Conservation (phyloP, 2,329 filamentous ascomycete genomes). For the Magnaporthales sp. region DNA sequence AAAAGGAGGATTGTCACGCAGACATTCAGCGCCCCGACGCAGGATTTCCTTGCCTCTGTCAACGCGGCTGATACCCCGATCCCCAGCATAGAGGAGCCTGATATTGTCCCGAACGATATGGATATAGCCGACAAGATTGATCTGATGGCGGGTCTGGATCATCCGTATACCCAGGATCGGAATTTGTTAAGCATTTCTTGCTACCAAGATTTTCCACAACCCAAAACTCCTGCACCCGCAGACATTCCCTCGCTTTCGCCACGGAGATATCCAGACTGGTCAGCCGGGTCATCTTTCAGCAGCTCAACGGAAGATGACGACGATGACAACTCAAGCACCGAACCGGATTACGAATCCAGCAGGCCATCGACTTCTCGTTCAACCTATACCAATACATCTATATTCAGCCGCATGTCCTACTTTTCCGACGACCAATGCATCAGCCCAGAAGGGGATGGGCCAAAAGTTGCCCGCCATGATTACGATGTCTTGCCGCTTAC, state of each 20-base stretch:
- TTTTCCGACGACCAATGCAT: slow-evolving; percentile 42
- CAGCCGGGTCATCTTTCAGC: slow-evolving; percentile 46
- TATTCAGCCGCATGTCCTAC: slow-evolving; percentile 48
- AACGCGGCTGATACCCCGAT: slow-evolving; percentile 56
- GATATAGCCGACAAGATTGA: not conserved
- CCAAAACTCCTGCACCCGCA: slow-evolving; percentile 49
- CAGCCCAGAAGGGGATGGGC: slow-evolving; percentile 32
- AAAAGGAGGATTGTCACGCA: slow-evolving; percentile 43
- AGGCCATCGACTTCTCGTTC: slow-evolving; percentile 52
- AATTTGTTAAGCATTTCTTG: not conserved
- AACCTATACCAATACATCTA: slow-evolving; percentile 47
- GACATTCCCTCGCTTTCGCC: slow-evolving; percentile 33
- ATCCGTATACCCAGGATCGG: not conserved
- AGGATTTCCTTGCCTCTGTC: slow-evolving; percentile 60
- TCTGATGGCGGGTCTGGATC: not conserved
- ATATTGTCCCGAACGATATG: slow-evolving; percentile 20
- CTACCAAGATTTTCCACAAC: slow-evolving; percentile 15
- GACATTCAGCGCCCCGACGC: slow-evolving; percentile 44
- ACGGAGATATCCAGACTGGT: slow-evolving; percentile 48
- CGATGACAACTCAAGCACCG: slow-evolving; percentile 36
- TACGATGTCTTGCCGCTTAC: slow-evolving; percentile 3
- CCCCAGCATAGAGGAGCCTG: slow-evolving; percentile 54
- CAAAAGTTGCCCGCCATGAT: slow-evolving; percentile 16
- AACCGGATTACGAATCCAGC: slow-evolving; percentile 45
- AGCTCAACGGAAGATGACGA: slow-evolving; percentile 33